Evolutionary conservation across 768 basidiomycete genomes (phyloP), one percentile per base, ranked within the genome.

Genomic region (Trametes cubensis): DNA sequence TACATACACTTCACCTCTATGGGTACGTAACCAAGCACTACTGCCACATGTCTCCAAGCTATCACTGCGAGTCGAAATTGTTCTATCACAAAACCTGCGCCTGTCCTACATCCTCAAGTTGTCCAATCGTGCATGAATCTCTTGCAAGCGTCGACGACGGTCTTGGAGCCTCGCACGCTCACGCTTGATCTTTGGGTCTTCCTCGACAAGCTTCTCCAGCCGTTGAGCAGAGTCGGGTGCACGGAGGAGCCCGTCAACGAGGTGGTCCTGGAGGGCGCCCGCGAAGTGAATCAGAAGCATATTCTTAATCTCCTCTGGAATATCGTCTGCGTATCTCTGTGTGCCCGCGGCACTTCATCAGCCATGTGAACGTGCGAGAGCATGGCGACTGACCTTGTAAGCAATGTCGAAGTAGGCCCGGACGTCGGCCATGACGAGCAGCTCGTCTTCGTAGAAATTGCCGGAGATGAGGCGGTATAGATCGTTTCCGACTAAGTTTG

Each of bases 331-430:
- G 64, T 84, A 74, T 11, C 84, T 80, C 86, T 88, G n/a, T 46
- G 41, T 20, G 4, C n/a, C 6, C 17, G 46, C 20, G 17, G 5
- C 54, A 6, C n/a, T 28, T 18, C 21, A 6, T 14, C n/a, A 30
- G 26, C 23, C 28, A 47, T 20, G 18, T 41, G 39, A 10, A 58
- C 47, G 58, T 72, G 20, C 60, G 83, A 85, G 76, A 83, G 81
- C 73, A 77, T 80, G 7, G 84, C 79, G 0, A 86, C 34, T 44
- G 11, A 66, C 61, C 42, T 54, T 62, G 55, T 58, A 17, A 58
- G 21, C 68, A 85, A 89, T 87, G 77, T 89, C 84, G 71, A 89
- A 90, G 65, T 89, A 89, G 0, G 83, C 86, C 10, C 86, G 76
- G 4, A 89, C 85, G 59, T 85, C 81, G 0, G 86, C 86, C 87